Base-by-base conservation (phyloP, 441 rosid species). In the Eutrema salsugineum region DNA sequence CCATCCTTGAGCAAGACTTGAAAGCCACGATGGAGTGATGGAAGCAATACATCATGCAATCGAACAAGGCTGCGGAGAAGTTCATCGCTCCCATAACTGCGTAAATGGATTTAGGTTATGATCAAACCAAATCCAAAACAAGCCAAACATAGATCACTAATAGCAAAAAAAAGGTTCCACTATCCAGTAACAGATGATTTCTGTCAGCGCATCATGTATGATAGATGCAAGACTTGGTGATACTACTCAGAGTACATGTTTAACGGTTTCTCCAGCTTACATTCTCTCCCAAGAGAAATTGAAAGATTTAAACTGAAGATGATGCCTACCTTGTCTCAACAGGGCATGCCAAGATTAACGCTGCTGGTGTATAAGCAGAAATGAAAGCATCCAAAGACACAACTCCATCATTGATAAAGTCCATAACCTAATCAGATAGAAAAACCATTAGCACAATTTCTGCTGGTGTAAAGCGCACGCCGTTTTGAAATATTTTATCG, bases 381-480 rank as follows among this genome's bases (percentile, higher is more conserved):
- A 83, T 79, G 63, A 93, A 84, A 65, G 97, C 87, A 77, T 91
- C 97, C 91, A 95, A 83, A 62, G 99, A 91, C 66, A 86, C 90
- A 80, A 89, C 70, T 48, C 98, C 92, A 82, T 95, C 99, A 83
- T 95, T 95, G 72, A 95, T 87, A 49, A 95, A 95, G 84, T 95
- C 99, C 95, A 95, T 84, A 77, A 91, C 99, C 99, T 94, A 69
- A 68, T 36, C 24, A 63, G 33, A 66, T 15, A 56, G 19, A 38
- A 62, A 78, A 51, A 36, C 3, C 17, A 48, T 72, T 22, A 32
- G 33, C 44, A 46, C 63, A n/a, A n/a, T n/a, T n/a, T n/a, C n/a
- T n/a, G n/a, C n/a, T n/a, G n/a, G n/a, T n/a, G n/a, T n/a, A n/a
- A n/a, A n/a, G n/a, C n/a, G n/a, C n/a, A n/a, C n/a, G n/a, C n/a